phyloP scores from a whole-genome alignment of 805 yeast genomes.

The Ogataea minuta region DNA sequence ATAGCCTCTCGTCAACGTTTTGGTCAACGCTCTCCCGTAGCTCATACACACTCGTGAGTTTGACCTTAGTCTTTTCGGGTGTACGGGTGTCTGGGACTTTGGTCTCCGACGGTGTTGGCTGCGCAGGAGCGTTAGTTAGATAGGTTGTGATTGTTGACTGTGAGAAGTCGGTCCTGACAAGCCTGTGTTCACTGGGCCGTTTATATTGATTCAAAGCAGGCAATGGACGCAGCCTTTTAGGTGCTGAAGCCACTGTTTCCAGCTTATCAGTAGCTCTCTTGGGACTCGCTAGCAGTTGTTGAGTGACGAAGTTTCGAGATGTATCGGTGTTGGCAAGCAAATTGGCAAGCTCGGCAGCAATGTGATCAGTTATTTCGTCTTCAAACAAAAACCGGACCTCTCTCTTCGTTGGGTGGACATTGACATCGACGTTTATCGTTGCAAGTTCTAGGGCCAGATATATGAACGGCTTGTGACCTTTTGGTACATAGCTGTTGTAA shows the following conservation, averaged over 20 bases:
- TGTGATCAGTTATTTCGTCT: slow-evolving; percentile 72
- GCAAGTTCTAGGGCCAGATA: slow-evolving; percentile 67
- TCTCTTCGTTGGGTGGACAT: slow-evolving; percentile 92
- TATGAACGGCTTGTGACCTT: slow-evolving; percentile 72
- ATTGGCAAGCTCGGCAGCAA: slow-evolving; percentile 50
- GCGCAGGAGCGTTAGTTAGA: slow-evolving; percentile 13
- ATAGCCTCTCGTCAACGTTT: slow-evolving; percentile 49
- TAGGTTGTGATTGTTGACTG: slow-evolving; percentile 54
- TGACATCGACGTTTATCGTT: slow-evolving; percentile 80
- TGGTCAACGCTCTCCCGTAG: slow-evolving; percentile 52
- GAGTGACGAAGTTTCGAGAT: slow-evolving; percentile 67
- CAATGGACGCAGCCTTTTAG: slow-evolving; percentile 8
- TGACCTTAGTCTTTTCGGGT: slow-evolving; percentile 38
- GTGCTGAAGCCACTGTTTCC: slow-evolving; percentile 12
- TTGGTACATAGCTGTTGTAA: slow-evolving; percentile 69
- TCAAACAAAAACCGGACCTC: slow-evolving; percentile 86
- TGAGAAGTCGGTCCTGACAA: slow-evolving; percentile 68
- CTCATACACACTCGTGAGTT: slow-evolving; percentile 56
- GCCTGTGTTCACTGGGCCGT: slow-evolving; percentile 55
- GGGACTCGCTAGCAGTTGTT: slow-evolving; percentile 48
- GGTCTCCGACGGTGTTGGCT: slow-evolving; percentile 2
- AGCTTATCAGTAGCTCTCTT: slow-evolving; percentile 21
- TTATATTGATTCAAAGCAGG: slow-evolving; percentile 21
- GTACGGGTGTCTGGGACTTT: background rate
- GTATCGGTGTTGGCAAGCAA: slow-evolving; percentile 57